These are phyloP conservation scores for Exserohilum turcica DNA, from an alignment of 2,329 filamentous ascomycete species.

Conservation along the genomic window DNA sequence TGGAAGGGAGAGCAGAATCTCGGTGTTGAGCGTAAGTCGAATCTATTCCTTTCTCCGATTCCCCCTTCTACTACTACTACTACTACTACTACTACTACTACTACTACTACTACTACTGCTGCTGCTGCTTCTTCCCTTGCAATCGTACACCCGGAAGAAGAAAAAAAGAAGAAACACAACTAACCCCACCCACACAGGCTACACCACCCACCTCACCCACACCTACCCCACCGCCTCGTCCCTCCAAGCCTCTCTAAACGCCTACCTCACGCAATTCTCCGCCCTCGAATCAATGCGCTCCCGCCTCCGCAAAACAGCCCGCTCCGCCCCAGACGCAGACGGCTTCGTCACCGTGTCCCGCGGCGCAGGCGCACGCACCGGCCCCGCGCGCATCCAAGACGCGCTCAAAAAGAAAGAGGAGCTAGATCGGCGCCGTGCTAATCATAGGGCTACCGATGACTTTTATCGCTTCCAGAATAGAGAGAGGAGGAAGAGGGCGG, in stretches of 20 bases:
- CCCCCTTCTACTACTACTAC: too few relatives aligned
- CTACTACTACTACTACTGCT: too few relatives aligned
- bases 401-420: conserved; percentile 61
- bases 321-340: conserved; percentile 87
- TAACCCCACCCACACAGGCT: conserved; percentile 47
- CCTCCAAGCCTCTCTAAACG: conserved; percentile 77
- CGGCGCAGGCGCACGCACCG: conserved; percentile 70
- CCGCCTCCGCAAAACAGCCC: conserved; percentile 64
- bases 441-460: conserved; percentile 62
- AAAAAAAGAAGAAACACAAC: neutral
- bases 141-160: too few relatives aligned
- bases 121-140: too few relatives aligned
- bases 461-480: conserved; percentile 86
- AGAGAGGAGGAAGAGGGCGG: conserved; percentile 77
- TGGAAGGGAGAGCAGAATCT: conserved; percentile 64
- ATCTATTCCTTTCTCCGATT: conserved; percentile 13
- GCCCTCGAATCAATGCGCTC: conserved; percentile 70
- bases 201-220: conserved; percentile 69
- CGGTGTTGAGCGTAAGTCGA: conserved; percentile 59
- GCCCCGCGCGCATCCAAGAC: conserved; percentile 75
- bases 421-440: conserved; percentile 62
- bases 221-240: conserved; percentile 70
- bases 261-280: conserved; percentile 81
- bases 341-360: conserved; percentile 91
- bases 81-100: too few relatives aligned